phyloP scores from a whole-genome alignment of 2,329 filamentous ascomycete genomes.

The Cordyceps pruinosa region DNA sequence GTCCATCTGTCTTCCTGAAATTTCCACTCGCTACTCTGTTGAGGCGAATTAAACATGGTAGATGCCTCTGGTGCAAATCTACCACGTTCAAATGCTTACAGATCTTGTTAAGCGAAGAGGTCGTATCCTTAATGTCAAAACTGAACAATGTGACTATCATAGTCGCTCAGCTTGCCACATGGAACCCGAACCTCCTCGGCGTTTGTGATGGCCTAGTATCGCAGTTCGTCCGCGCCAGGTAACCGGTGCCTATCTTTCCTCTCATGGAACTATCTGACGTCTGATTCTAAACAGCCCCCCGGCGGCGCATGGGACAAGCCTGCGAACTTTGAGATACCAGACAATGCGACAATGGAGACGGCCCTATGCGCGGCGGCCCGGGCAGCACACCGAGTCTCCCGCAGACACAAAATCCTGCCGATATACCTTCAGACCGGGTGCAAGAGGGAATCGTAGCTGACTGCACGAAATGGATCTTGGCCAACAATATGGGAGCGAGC shows the following conservation, averaged over 20 bases:
- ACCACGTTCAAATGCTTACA: too few species aligned
- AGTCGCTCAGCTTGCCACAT: conserved; percentile 3
- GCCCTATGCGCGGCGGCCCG: conserved; percentile 13
- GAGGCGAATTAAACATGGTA: not conserved
- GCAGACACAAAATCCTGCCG: not conserved
- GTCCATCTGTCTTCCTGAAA: not conserved
- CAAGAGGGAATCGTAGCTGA: not conserved
- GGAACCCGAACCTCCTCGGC: conserved; percentile 12
- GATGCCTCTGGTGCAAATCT: not conserved
- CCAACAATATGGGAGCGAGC: not conserved
- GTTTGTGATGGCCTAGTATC: conserved; percentile 9
- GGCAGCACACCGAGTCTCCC: conserved; percentile 11
- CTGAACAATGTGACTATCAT: conserved; percentile 5
- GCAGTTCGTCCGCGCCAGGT: conserved; percentile 10
- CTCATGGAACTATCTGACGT: too few species aligned
- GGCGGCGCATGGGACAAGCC: not conserved
- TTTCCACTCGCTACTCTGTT: not conserved
- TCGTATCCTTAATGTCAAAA: not conserved
- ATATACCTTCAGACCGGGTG: not conserved
- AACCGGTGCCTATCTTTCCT: not conserved
- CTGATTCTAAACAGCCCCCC: too few species aligned
- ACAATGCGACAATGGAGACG: conserved; percentile 8
- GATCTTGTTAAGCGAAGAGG: too few species aligned
- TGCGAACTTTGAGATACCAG: conserved; percentile 6
- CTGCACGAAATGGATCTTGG: conserved; percentile 9